Evolutionary conservation across 805 yeast species (phyloP).

Genomic region (Metschnikowia shivogae): DNA sequence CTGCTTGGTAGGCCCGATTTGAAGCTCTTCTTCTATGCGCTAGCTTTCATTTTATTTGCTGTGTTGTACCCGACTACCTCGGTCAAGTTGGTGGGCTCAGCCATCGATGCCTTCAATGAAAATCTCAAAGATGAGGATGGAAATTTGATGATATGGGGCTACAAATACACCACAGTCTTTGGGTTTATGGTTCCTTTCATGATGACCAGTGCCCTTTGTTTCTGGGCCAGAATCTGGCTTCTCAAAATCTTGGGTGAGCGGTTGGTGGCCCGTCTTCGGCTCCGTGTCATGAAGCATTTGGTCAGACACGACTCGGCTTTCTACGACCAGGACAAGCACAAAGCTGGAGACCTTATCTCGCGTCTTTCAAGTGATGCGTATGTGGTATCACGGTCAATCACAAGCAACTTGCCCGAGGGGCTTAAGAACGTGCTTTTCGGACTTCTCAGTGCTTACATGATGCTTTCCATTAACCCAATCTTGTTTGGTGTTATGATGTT

Average conservation of each 20-base stretch:
- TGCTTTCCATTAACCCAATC: slow-evolving; percentile 40
- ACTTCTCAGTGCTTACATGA: slow-evolving; percentile 40
- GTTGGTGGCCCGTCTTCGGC: slow-evolving; percentile 40
- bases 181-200: slow-evolving; percentile 42
- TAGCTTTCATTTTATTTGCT: slow-evolving; percentile 40
- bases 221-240: slow-evolving; percentile 46
- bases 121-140: slow-evolving; percentile 36
- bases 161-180: slow-evolving; percentile 38
- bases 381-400: slow-evolving; percentile 42
- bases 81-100: slow-evolving; percentile 41
- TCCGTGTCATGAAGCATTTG: slow-evolving; percentile 39
- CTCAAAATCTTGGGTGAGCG: slow-evolving; percentile 39
- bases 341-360: slow-evolving; percentile 44
- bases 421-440: slow-evolving; percentile 42
- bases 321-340: slow-evolving; percentile 41
- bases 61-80: slow-evolving; percentile 42
- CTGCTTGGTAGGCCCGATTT: slow-evolving; percentile 38
- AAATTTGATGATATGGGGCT: slow-evolving; percentile 41
- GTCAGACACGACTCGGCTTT: slow-evolving; percentile 40
- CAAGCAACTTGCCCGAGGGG: slow-evolving; percentile 43
- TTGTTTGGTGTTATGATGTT: slow-evolving; percentile 42
- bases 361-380: slow-evolving; percentile 44
- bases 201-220: slow-evolving; percentile 40
- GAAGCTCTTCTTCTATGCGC: slow-evolving; percentile 34
- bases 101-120: slow-evolving; percentile 40